Base-by-base conservation (phyloP, 2,329 filamentous ascomycete species). In the Trichoderma semiorbis region DNA sequence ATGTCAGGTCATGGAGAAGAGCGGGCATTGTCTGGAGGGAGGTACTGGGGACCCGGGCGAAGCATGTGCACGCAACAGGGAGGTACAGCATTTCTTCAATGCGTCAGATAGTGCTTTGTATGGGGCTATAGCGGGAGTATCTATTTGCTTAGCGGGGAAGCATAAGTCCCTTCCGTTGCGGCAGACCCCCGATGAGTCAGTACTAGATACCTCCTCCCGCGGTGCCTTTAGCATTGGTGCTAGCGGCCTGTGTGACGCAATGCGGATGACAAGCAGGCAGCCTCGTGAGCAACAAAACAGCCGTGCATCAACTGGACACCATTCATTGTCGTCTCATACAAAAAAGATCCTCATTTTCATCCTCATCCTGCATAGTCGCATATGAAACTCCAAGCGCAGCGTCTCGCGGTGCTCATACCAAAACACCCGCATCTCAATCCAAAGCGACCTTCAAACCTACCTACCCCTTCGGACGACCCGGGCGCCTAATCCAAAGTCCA, bases 171-270 rank as follows among this genome's bases (percentile, higher is more conserved):
- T 26, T n/a, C 1, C 1, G 8, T 11, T 18, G 65, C 65, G 12
- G 1, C 16, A 50, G 26, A 4, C n/a, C 28, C 55, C 55, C 26
- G 28, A n/a, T 12, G 2, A 12, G 2, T 8, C 5, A 5, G 55
- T 69, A 47, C 11, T 18, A 2, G 5, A 39, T 67, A 55, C 61
- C 24, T 18, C n/a, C 28, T 28, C n/a, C 64, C 5, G 30, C 16
- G 32, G 24, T 24, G 24, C 21, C 32, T 10, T 50, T 50, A 11
- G 32, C 34, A 21, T 43, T 58, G 26, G 18, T 43, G 32, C 21
- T 61, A 28, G 39, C 30, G 67, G 67, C 28, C 26, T 36, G 67
- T 70, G 67, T 70, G 67, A 70, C 67, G 67, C 67, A 70, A 70
- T 70, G 67, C 58, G 67, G 30, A 55, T 70, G 57, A 36, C 32